Evolutionary conservation across 768 basidiomycete genomes (phyloP), one percentile per base, ranked within the genome.

Genomic region (Pulveroboletus sp.): DNA sequence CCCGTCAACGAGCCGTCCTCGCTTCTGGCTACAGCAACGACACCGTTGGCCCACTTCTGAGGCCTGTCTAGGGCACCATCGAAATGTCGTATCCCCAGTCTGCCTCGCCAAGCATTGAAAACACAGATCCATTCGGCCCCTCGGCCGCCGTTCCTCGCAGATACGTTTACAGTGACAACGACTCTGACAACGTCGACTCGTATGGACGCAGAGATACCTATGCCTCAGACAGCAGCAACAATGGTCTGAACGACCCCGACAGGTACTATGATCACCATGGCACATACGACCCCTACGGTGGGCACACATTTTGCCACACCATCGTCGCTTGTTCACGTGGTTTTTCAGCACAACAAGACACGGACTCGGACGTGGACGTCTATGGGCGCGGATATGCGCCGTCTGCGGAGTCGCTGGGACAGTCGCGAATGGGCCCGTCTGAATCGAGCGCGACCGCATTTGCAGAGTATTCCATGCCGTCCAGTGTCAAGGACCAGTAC

Each of bases 301-400:
- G 56, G 76, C 58, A 33, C 10, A 11, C 39, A 27, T 33, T 40
- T 33, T 59, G 18, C 56, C 41, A 14, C 21, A 11, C 39, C 14
- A 31, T 47, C 42, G 51, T 41, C 59, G 43, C 41, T 54, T 28
- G 44, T 39, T 54, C 27, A 49, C 52, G 28, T 35, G 26, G 6
- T 5, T 32, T 38, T 32, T 11, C 61, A 89, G 88, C 82, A 43
- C 80, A 82, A 54, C 85, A 79, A 67, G 90, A 93, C 69, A 90
- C 86, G 30, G 90, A 93, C 68, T 91, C 89, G 15, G 90, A 92
- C 56, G 78, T 78, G 46, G 89, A 81, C 64, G 73, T 83, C 47
- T 89, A 90, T 61, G 81, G 76, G 11, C 81, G 82, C 55, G 81
- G 83, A 32, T 82, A 83, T 57, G 73, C 79, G 0, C 87, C 58